Base-by-base conservation (phyloP, 2,329 filamentous ascomycete genomes). In the Phyllosticta capitalensis region DNA sequence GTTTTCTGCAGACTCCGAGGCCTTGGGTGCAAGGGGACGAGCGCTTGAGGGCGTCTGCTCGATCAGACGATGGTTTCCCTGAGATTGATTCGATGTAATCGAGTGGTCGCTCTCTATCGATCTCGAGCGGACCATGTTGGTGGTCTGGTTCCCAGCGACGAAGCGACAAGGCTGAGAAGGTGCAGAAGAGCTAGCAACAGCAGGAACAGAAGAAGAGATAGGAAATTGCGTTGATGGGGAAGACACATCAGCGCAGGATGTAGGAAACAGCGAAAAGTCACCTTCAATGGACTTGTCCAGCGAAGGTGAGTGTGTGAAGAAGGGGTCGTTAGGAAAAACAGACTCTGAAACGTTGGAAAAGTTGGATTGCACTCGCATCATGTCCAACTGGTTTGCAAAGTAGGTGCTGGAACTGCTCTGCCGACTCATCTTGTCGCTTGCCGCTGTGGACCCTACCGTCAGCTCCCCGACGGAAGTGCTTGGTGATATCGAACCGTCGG, bases 11-110 rank as follows among this genome's bases (percentile, higher is more conserved):
- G 53, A 55, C 65, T 53, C 69, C 65, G 62, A 59, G 30, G 74
- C 71, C 48, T 82, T 75, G 62, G 78, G 80, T 24, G 78, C 78
- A 63, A 83, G 77, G 54, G 74, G 78, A 59, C 79, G 75, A 61
- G 75, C 69, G 51, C 74, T 75, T 63, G 77, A 75, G 61, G 75
- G 74, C 49, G 77, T 72, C 65, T 79, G 76, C 66, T 81, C 76
- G 64, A 76, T 73, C 54, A 78, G 74, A 63, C 78, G 75, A 63
- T 76, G 76, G 53, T 71, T 74, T 28, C 78, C 78, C 17, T 50
- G 58, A 20, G 58, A 53, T 28, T 53, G 49, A n/a, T 6, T 45
- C 17, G 58, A 60, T 19, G 14, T 20, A 3, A 28, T 45, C 14
- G 58, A 55, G 52, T 55, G 52, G 63, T 73, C 71, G 68, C 78